Conservation (phyloP, 352 stramenopile species). For the Thalassiosira gravida region DNA sequence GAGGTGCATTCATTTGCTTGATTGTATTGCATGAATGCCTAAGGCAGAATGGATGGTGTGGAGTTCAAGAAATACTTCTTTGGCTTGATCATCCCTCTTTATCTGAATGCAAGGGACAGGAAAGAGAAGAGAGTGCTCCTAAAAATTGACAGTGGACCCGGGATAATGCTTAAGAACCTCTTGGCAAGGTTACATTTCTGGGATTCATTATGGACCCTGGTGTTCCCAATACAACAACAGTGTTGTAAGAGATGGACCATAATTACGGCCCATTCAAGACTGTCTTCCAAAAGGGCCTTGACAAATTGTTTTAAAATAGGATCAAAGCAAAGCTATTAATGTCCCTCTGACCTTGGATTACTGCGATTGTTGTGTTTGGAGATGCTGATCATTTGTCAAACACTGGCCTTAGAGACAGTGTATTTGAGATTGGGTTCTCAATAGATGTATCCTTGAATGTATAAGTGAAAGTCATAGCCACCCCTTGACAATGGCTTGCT, state of each 20-base stretch:
- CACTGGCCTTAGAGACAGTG: constrained; percentile 8
- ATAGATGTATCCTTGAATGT: background rate
- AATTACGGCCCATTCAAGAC: constrained; percentile 34
- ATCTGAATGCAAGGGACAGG: constrained; percentile 18
- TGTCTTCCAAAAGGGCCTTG: constrained; percentile 4
- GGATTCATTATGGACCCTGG: constrained; percentile 41
- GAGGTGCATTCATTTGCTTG: background rate
- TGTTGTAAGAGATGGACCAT: constrained; percentile 35
- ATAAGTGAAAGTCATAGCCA: constrained; percentile 27
- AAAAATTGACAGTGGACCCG: constrained; percentile 36
- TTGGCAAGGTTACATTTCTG: background rate
- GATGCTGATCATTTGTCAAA: constrained; percentile 9
- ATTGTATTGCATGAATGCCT: constrained; percentile 36
- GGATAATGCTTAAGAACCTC: background rate
- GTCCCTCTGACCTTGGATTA: constrained; percentile 18
- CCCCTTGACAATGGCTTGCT: constrained; percentile 17
- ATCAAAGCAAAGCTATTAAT: background rate
- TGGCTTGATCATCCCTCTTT: constrained; percentile 15
- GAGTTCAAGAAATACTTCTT: constrained; percentile 32
- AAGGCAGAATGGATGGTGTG: constrained; percentile 40
- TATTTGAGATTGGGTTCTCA: constrained; percentile 17
- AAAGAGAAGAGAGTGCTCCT: constrained; percentile 19
- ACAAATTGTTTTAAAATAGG: background rate
- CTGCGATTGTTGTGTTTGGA: constrained; percentile 43
- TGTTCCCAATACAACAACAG: constrained; percentile 47